Conservation (phyloP, 371 early-diverging fungal species). For the Mortierella sp. region DNA sequence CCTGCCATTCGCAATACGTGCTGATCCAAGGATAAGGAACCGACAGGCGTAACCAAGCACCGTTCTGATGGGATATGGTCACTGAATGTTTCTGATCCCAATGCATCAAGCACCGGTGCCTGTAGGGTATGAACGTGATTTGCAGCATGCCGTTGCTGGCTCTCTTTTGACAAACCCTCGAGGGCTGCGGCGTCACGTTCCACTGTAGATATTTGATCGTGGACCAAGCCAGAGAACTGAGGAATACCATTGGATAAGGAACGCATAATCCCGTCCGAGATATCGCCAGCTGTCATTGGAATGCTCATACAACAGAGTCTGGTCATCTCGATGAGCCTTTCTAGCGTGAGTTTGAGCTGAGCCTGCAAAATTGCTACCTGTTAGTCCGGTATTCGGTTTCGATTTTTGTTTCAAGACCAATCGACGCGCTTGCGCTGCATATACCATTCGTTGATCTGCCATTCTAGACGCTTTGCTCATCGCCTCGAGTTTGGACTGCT, state of each 20-base stretch:
- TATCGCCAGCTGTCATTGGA: conserved; percentile 5
- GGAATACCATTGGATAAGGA: conserved; percentile 16
- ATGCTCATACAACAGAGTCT: conserved; percentile 3
- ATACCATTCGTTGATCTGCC: conserved; percentile 27
- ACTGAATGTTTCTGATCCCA: background rate
- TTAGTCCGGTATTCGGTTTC: too few species aligned
- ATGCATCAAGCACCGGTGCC: background rate
- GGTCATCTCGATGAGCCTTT: conserved; percentile 21
- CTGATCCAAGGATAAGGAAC: conserved; percentile 15
- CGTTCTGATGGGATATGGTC: background rate
- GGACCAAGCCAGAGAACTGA: conserved; percentile 15
- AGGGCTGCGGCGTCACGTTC: conserved; percentile 15
- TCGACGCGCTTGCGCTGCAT: too few species aligned
- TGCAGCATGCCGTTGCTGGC: conserved; percentile 1
- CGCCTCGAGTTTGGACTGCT: conserved; percentile 18
- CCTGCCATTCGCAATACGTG: conserved; percentile 7
- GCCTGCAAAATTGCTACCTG: background rate
- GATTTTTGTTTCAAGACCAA: too few species aligned
- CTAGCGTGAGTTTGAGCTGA: background rate
- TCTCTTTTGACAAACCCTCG: background rate
- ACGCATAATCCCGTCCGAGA: conserved; percentile 8
- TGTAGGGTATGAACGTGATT: background rate
- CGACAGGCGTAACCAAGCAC: background rate
- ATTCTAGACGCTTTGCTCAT: conserved; percentile 23
- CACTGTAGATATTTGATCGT: conserved; percentile 2